phyloP scores from a whole-genome alignment of 345 rosid genomes.

The Sisymbrium altissimum region DNA sequence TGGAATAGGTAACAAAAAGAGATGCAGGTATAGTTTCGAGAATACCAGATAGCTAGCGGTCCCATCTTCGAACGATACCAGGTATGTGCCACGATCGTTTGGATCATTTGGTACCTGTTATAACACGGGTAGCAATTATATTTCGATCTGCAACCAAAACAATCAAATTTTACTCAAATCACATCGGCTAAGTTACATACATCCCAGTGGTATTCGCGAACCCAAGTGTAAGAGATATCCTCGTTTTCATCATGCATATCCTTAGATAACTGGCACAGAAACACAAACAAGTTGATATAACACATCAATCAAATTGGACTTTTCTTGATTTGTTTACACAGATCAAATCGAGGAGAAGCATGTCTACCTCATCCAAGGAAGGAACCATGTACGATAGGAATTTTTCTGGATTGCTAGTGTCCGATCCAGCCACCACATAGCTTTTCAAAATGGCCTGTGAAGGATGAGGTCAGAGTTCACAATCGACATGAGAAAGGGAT shows the following conservation, averaged over 20 bases:
- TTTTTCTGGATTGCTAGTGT: slow-evolving; percentile 67
- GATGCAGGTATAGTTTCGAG: neutral
- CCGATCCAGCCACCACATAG: slow-evolving; percentile 65
- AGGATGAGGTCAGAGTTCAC: slow-evolving; percentile 5
- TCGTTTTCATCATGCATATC: slow-evolving; percentile 74
- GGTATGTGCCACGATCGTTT: slow-evolving; percentile 69
- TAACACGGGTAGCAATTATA: slow-evolving; percentile 9
- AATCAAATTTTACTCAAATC: neutral
- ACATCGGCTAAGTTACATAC: slow-evolving; percentile 47
- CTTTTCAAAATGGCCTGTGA: slow-evolving; percentile 92
- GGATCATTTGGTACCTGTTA: slow-evolving; percentile 68
- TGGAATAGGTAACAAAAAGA: slow-evolving; percentile 14
- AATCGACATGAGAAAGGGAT: slow-evolving; percentile 6
- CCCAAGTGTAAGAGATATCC: slow-evolving; percentile 81
- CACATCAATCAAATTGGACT: neutral
- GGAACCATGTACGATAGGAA: slow-evolving; percentile 95
- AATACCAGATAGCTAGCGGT: slow-evolving; percentile 82
- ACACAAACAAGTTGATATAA: slow-evolving; percentile 15
- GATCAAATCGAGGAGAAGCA: slow-evolving; percentile 6
- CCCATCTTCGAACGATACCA: slow-evolving; percentile 72
- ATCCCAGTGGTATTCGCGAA: slow-evolving; percentile 93
- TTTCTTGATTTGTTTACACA: neutral
- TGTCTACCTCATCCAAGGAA: slow-evolving; percentile 69
- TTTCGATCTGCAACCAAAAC: neutral
- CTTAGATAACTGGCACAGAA: slow-evolving; percentile 61